Conservation (phyloP, 257 asterid genomes). For the Datura wrightii region DNA sequence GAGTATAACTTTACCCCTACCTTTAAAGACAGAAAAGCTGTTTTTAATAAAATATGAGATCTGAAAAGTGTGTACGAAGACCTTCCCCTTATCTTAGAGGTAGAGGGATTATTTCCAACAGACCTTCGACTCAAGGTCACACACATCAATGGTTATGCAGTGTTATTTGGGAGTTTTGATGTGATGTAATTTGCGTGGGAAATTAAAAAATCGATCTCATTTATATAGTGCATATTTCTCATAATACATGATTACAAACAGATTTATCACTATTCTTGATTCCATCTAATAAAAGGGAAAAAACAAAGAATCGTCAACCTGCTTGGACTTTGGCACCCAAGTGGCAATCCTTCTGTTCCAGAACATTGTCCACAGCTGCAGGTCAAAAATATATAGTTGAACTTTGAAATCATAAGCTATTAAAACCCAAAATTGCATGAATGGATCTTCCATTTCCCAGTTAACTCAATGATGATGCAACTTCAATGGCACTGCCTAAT, state of each 20-base stretch:
- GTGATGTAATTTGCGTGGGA: conserved; percentile 8
- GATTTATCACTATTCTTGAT: neutral
- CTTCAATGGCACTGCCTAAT: conserved; percentile 59
- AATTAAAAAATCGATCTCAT: conserved; percentile 8
- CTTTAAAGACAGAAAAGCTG: too few species aligned
- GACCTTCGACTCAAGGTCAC: neutral
- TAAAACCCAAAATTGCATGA: conserved; percentile 30
- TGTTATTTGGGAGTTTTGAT: neutral
- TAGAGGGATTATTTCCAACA: too few species aligned
- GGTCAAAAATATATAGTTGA: conserved; percentile 15
- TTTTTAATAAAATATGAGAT: too few species aligned
- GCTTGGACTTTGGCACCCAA: conserved; percentile 23
- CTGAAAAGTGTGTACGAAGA: too few species aligned
- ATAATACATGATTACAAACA: conserved; percentile 24
- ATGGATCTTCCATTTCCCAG: neutral
- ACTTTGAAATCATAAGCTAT: neutral
- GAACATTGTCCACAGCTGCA: conserved; percentile 12
- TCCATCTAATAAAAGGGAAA: conserved; percentile 1
- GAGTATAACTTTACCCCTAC: too few species aligned
- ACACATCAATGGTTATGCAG: neutral
- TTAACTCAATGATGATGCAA: conserved; percentile 39
- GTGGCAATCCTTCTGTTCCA: conserved; percentile 6
- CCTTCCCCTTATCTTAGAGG: too few species aligned
- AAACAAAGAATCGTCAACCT: neutral
- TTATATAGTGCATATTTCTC: conserved; percentile 7